Base-by-base conservation (phyloP, 345 rosid species). In the Euphorbia pulcherrima region DNA sequence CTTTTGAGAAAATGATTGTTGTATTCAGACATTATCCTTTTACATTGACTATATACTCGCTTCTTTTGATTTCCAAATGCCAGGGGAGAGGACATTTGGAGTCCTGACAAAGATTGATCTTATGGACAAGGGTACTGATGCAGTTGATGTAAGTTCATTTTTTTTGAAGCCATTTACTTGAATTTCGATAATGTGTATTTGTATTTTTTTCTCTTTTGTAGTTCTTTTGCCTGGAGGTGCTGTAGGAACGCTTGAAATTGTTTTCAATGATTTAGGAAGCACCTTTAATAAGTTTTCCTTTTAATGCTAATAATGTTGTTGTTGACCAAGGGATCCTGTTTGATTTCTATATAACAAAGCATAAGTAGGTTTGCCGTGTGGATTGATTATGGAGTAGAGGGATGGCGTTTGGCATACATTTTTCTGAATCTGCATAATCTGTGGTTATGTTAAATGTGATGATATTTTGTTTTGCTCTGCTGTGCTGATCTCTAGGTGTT, bases 71-170 rank as follows among this genome's bases (percentile, higher is more conserved):
- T 28, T 37, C 61, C 63, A 39, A 79, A 74, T 73, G 60, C 68
- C 81, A 89, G 97, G 97, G 70, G 94, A 89, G 77, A 83, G 96
- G 73, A 92, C 97, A 35, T 84, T 92, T 77, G 97, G 96, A 68
- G 96, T 92, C 68, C 65, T 92, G 73, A 92, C 96, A 39, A 92
- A 92, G 81, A 86, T 92, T 78, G 96, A 89, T 81, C 92, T 92
- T 69, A 92, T 92, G 97, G 97, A 92, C 85, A 77, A 89, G 78
- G 97, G 97, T 69, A 92, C 97, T 41, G 77, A 92, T 84, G 96
- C 97, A 44, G 97, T 86, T 73, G 98, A 90, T 50, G 97, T 93
- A 81, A 90, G 98, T 83, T 60, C 78, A n/a, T 12, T 63, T 55
- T 62, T 26, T 54, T 35, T 44, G 26, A 30, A 26, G 47, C 59